Base-by-base conservation (phyloP, 2,329 filamentous ascomycete species). In the Venturia pyrina region DNA sequence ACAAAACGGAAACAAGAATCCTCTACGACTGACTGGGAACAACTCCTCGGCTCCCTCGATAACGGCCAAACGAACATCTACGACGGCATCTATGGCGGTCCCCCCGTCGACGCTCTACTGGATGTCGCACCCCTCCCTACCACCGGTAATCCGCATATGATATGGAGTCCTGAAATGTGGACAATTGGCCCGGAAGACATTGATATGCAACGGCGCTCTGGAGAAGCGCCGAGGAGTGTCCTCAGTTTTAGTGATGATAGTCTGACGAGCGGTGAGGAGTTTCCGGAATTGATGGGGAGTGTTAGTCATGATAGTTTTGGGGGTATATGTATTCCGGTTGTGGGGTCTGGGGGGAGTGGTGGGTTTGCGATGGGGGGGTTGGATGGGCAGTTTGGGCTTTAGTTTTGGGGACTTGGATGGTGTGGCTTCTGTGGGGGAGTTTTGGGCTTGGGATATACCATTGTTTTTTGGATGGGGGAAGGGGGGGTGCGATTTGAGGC, bases 11-110 rank as follows among this genome's bases (percentile, higher is more conserved):
- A 74, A 68, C 63, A 68, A 66, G 77, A 79, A 65, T 81, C 88
- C 15, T 86, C 86, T 0, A 78, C 87, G 10, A 81, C 86, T 0
- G 90, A 95, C 70, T 96, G 91, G 92, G 91, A 96, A 74, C 86
- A 88, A 1, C 81, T 96, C 0, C 82, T 96, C 1, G 87, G 89
- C 4, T 88, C 88, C 28, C 86, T 96, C 74, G 91, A 96, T 70
- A 87, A 87, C 44, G 66, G 66, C 6, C 84, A 88, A 69, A 85
- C 87, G 65, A 96, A 93, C 72, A 88, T 96, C n/a, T 95, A 91
- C 75, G 88, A 91, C 72, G 88, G 87, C 50, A 91, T 91, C 65
- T 92, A 92, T 70, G 89, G 89, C 46, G 89, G 89, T 0, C 82
- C 83, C 11, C 81, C 80, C 8, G 75, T 62, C 19, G 56, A 61